These are phyloP conservation scores for Phyllachora maydis DNA, from an alignment of 2,329 filamentous ascomycete genomes.

Conservation along the genomic window DNA sequence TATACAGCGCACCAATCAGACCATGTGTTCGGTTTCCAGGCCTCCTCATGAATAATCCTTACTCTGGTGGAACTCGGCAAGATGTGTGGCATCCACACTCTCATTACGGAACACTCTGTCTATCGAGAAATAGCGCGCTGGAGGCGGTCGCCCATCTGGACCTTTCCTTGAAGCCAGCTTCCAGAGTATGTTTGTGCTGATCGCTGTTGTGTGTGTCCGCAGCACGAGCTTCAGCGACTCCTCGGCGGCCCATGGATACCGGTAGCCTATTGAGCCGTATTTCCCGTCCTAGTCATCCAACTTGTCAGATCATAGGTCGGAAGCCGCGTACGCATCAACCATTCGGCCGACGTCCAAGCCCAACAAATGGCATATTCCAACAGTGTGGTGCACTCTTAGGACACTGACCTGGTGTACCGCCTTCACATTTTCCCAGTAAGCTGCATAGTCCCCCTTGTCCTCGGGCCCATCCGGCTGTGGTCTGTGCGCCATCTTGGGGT, in stretches of 20 bases:
- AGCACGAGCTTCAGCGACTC: constrained; percentile 78
- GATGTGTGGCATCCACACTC: constrained; percentile 86
- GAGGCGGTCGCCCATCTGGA: constrained; percentile 40
- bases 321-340: no score
- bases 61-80: constrained; percentile 97
- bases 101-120: constrained; percentile 97
- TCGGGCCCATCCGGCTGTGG: constrained; percentile 35
- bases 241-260: constrained; percentile 79
- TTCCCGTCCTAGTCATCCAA: no score
- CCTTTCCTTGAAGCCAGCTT: constrained; percentile 69
- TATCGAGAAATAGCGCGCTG: constrained; percentile 93
- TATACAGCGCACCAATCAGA: no score
- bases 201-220: constrained; percentile 87
- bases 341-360: no score
- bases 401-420: constrained; percentile 81
- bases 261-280: constrained; percentile 88
- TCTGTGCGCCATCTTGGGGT: constrained; percentile 57
- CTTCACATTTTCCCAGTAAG: constrained; percentile 76
- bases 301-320: no score
- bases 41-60: no score
- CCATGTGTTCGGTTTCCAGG: no score
- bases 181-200: constrained; percentile 79
- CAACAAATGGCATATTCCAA: no score
- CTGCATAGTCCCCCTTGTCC: constrained; percentile 47
- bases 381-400: no score